Base-by-base conservation (phyloP, 495 filamentous ascomycete genomes). In the Neurospora tetrasperma region DNA sequence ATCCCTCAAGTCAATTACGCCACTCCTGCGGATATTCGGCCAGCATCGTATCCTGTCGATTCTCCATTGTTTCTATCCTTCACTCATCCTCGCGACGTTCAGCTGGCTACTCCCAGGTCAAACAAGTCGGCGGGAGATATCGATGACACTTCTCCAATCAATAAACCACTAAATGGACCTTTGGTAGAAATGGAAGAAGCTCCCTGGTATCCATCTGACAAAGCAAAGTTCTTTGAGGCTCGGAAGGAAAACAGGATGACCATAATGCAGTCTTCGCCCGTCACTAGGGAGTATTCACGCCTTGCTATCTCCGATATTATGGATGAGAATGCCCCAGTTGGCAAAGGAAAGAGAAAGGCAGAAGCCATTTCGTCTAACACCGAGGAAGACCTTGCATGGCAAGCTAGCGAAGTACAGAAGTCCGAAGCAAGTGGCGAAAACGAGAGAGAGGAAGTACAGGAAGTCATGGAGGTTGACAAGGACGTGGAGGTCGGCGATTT, bases 161-260 rank as follows among this genome's bases (percentile, higher is more conserved):
- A 43, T 18, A 12, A 12, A 31, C 10, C 43, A 71, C 69, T 42
- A 43, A 59, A 5, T 5, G 40, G 5, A 16, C 74, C 46, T 54
- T 48, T n/a, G 41, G 54, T 71, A 20, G 66, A 70, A 42, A 72
- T 74, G 39, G 39, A 39, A 14, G 75, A 80, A 14, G 62, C 73
- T n/a, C 75, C 82, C 42, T 79, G 80, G 8, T 73, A 74, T 38
- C 81, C 75, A 39, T 75, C 79, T 8, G 82, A 82, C 0, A 84
- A 84, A 62, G 69, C 59, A n/a, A 82, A 82, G 54, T 84, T 73
- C 71, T 85, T 84, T 23, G 75, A 73, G 0, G 82, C 84, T 9
- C 77, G 83, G 18, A 82, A 83, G 69, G 74, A 71, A 11, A 85
- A 85, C 71, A 81, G 78, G 70, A 40, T 41, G 42, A 11, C 35